Evolutionary conservation across 2,329 filamentous ascomycete genomes (phyloP), one percentile per base, ranked within the genome.

Genomic region (Gremmenia infestans): DNA sequence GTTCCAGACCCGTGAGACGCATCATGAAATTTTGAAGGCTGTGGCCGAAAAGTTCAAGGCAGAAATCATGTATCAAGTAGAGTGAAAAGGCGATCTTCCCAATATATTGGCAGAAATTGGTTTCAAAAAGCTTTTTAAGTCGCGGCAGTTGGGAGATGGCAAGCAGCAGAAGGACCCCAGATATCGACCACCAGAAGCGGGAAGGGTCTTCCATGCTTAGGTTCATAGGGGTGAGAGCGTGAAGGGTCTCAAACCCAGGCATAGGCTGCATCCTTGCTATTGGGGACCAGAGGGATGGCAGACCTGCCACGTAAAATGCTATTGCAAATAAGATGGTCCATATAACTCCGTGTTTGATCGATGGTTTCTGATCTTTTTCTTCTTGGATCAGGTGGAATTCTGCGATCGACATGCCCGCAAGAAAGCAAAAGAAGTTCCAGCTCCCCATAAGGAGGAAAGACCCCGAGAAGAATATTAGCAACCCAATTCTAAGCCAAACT

Each of bases 61-160:
- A 60, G 47, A 57, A 65, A 15, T 57, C 55, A 42, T 83, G 81
- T 9, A 81, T 72, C 12, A 83, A 71, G 61, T 83, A 83, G 4
- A 65, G 54, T 15, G 80, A 76, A 59, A 79, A 83, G 52, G 78
- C 81, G 58, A 83, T 77, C 40, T 76, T 74, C 4, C 77, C 81
- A 14, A 80, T 74, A 63, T 83, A 83, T 62, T 80, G 79, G 22
- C 76, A 76, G n/a, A 80, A 62, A 1, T 71, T 67, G 3, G 71
- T 72, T 57, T 78, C 76, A 60, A 81, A 78, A 43, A 76, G 72
- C 9, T 62, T 60, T 55, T 73, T 74, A 50, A 74, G 60, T 54
- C 59, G 53, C 15, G 62, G 63, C 19, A 76, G 62, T 46, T 74
- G 72, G 12, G 72, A 66, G 25, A 61, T 61, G 12, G 60, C 63